Conservation (phyloP, 306 rosid genomes). For the Cercis canadensis region DNA sequence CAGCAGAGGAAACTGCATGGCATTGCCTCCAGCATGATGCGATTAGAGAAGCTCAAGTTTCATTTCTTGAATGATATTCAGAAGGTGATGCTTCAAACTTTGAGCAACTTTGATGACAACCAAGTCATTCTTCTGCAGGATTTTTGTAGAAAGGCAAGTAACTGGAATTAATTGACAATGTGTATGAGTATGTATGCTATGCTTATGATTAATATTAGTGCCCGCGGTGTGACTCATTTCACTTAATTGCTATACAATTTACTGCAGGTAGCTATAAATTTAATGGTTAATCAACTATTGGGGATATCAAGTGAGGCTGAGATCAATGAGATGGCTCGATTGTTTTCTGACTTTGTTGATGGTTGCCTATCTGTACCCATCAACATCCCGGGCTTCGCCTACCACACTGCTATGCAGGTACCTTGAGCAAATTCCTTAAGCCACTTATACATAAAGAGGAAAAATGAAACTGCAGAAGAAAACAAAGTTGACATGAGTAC, state of each 20-base stretch:
- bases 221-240: too few relatives aligned
- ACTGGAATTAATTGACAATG: background rate
- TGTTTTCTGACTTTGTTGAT: slow-evolving; percentile 91
- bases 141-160: slow-evolving; percentile 82
- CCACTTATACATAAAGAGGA: background rate
- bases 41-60: slow-evolving; percentile 71
- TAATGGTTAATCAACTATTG: slow-evolving; percentile 86
- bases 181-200: background rate
- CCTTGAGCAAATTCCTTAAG: background rate
- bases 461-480: too few relatives aligned
- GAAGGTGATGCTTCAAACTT: slow-evolving; percentile 66
- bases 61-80: slow-evolving; percentile 77
- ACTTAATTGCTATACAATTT: background rate
- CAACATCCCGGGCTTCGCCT: slow-evolving; percentile 66
- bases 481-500: too few relatives aligned
- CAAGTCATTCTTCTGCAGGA: slow-evolving; percentile 79
- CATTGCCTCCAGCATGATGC: slow-evolving; percentile 88
- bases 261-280: slow-evolving; percentile 78
- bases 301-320: slow-evolving; percentile 80
- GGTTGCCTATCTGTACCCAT: slow-evolving; percentile 87
- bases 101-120: slow-evolving; percentile 56
- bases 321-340: slow-evolving; percentile 73
- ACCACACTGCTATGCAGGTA: slow-evolving; percentile 94
- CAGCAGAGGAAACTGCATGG: slow-evolving; percentile 85
- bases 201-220: too few relatives aligned